Conservation (phyloP, 345 rosid genomes). For the Ceriops zippeliana region DNA sequence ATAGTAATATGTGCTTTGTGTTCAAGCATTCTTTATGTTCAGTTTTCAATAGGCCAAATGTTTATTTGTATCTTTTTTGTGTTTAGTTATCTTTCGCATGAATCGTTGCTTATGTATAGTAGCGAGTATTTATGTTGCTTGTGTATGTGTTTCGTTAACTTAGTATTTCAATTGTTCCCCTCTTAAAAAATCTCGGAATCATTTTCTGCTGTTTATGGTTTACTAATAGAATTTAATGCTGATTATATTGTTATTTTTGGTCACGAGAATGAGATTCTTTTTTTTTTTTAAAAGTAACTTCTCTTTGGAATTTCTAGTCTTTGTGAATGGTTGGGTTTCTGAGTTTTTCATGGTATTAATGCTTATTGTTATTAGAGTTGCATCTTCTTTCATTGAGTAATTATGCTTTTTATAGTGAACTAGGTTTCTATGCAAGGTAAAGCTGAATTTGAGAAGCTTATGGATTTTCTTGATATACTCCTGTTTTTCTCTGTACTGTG, state of each 20-base stretch:
- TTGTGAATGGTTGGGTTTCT: neutral
- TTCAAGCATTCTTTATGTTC: too few relatives aligned
- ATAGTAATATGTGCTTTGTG: too few relatives aligned
- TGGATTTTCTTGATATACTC: neutral
- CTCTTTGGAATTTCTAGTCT: neutral
- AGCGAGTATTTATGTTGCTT: too few relatives aligned
- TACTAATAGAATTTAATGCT: neutral
- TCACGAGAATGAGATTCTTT: too few relatives aligned
- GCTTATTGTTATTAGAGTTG: neutral
- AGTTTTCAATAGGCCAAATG: too few relatives aligned
- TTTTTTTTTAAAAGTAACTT: neutral
- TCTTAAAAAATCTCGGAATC: too few relatives aligned
- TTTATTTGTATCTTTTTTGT: too few relatives aligned
- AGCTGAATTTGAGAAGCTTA: neutral
- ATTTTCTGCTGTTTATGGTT: too few relatives aligned
- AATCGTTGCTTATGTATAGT: too few relatives aligned
- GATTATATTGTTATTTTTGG: neutral
- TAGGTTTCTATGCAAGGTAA: neutral
- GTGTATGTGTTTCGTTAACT: too few relatives aligned
- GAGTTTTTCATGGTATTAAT: neutral
- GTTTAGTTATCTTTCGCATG: too few relatives aligned
- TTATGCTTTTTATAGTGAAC: slow-evolving; percentile 4
- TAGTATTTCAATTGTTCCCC: too few relatives aligned
- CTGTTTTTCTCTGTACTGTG: slow-evolving; percentile 17
- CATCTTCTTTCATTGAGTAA: neutral